Base-by-base conservation (phyloP, 2,329 filamentous ascomycete species). In the Pseudomassariella vexata region DNA sequence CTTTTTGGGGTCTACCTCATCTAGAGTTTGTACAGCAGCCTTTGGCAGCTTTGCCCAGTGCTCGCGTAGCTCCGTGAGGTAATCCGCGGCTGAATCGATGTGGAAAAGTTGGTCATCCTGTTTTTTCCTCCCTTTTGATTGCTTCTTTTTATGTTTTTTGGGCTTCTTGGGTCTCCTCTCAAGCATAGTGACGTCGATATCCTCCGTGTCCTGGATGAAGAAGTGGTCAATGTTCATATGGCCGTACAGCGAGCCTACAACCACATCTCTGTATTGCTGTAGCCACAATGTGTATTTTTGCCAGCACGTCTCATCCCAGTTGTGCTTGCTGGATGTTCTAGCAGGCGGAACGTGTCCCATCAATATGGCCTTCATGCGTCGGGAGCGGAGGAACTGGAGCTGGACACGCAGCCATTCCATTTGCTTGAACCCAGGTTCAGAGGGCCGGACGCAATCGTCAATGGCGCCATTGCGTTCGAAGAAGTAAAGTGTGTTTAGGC, bases 201-300 rank as follows among this genome's bases (percentile, higher is more conserved):
- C 75, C 24, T 83, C 70, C 36, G 79, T 85, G 54, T 96, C 90
- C 48, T 95, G 86, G 11, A 98, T 64, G 51, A 96, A 74, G 59
- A 98, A 98, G 57, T 98, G 92, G 49, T 98, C 92, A 43, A 95
- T 85, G 52, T 98, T 98, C 92, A 98, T 96, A 55, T 98, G 92
- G 2, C 90, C 92, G 51, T 84, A 98, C 5, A 94, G 52, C 17
- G 78, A 79, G 9, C 76, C 79, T 14, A 89, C 71, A 14, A 98
- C 71, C 22, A 98, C 82, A 55, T 98, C 92, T 20, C 92, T 83
- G 57, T 88, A 98, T 56, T 94, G 87, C 45, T 79, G 75, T 49
- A 90, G 64, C 87, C 89, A 96, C 4, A 96, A 64, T 0, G 87
- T 84, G 59, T 95, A 98, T 55, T 94, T 95, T 56, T 95, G 90